Conservation (phyloP, 352 stramenopile species). For the Globisporangium alternatum region DNA sequence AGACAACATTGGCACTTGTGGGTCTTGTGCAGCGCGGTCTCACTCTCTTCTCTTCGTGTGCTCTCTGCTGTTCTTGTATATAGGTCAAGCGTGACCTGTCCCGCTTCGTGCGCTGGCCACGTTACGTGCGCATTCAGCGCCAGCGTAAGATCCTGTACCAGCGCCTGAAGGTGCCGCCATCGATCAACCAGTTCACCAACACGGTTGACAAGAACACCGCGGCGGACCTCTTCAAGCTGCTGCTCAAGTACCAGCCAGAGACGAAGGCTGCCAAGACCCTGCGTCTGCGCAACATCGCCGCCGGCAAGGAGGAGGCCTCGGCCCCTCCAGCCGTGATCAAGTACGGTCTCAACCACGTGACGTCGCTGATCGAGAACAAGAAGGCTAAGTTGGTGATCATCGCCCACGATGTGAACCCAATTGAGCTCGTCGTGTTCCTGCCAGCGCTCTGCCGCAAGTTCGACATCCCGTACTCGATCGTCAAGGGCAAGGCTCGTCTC, state of each 20-base stretch:
- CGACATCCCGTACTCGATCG: conserved; percentile 98
- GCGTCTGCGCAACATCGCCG: conserved; percentile 95
- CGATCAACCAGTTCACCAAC: conserved; percentile 99
- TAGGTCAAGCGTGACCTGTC: conserved; percentile 96
- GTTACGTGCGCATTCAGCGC: conserved; percentile 98
- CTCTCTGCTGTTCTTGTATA: conserved; percentile 20
- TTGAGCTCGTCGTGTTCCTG: conserved; percentile 98
- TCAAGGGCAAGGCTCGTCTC: conserved; percentile 99
- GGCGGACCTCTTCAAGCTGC: conserved; percentile 97
- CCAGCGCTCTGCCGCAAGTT: conserved; percentile 99
- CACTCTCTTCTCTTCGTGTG: conserved; percentile 5
- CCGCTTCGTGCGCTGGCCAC: conserved; percentile 98
- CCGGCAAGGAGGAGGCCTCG: conserved; percentile 90
- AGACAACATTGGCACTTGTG: not conserved
- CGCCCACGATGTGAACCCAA: conserved; percentile 98
- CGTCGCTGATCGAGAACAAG: conserved; percentile 98
- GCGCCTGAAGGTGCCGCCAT: conserved; percentile 98
- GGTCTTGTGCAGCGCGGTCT: conserved; percentile 7
- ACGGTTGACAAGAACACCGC: conserved; percentile 98
- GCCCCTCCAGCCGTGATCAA: conserved; percentile 93
- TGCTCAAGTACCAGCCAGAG: conserved; percentile 99
- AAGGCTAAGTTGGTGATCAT: conserved; percentile 99
- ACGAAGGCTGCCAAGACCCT: conserved; percentile 97
- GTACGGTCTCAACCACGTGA: conserved; percentile 99
- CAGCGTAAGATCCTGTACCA: conserved; percentile 99